Evolutionary conservation across 148 eudicot genomes (phyloP).

Genomic region (Rhododendron henanense): DNA sequence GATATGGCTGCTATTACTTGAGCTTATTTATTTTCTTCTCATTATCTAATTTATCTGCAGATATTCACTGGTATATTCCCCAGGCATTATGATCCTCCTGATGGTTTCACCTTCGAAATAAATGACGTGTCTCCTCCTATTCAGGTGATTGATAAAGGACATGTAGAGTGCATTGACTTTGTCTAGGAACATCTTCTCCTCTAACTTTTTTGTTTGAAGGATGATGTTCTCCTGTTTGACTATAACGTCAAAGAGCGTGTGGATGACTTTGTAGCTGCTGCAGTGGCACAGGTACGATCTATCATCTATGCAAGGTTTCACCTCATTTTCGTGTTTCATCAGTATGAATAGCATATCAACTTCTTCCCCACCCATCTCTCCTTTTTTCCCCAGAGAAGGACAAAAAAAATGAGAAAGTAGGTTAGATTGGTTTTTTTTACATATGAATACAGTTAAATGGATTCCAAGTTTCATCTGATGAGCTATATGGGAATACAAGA

Average conservation of each 20-base stretch:
- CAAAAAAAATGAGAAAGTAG: background rate
- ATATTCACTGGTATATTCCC: conserved; percentile 73
- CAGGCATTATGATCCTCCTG: conserved; percentile 66
- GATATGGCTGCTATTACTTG: background rate
- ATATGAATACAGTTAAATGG: background rate
- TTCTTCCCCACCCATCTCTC: background rate
- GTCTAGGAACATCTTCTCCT: background rate
- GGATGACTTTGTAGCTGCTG: conserved; percentile 69
- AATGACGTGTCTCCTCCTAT: conserved; percentile 64
- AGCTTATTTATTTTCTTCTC: background rate
- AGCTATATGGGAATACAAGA: background rate
- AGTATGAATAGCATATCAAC: background rate
- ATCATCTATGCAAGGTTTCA: background rate
- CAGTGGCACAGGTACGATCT: conserved; percentile 56
- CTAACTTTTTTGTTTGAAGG: conserved; percentile 33
- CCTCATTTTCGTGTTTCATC: background rate
- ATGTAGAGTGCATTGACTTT: conserved; percentile 2
- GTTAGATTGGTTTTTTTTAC: background rate
- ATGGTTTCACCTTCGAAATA: conserved; percentile 67
- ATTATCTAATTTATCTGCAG: conserved; percentile 30
- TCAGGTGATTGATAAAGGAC: conserved; percentile 39
- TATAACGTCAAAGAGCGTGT: conserved; percentile 76
- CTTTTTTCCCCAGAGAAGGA: background rate
- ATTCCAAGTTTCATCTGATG: background rate
- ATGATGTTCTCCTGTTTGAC: conserved; percentile 58